Evolutionary conservation across 2,329 filamentous ascomycete genomes (phyloP).

Genomic region (Aphanocladium album): DNA sequence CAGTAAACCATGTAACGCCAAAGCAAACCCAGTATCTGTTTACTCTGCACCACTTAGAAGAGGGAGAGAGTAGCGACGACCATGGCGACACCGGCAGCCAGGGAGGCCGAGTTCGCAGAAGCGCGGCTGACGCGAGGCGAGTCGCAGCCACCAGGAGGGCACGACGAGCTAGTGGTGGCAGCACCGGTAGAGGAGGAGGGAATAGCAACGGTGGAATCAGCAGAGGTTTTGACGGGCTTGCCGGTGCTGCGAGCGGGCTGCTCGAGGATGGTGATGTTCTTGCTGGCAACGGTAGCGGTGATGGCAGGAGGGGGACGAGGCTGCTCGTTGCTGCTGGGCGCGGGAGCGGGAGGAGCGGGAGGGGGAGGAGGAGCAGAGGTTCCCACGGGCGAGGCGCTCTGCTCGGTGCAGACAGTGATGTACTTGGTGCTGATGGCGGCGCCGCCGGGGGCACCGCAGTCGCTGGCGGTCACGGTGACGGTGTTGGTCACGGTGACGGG

Average conservation of each 20-base stretch:
- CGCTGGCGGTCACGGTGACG: slow-evolving; percentile 7
- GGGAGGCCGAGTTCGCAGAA: neutral
- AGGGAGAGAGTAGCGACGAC: neutral
- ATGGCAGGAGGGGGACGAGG: neutral
- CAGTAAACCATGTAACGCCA: neutral
- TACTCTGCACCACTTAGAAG: neutral
- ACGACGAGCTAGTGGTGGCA: neutral
- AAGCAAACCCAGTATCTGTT: neutral
- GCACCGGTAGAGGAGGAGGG: neutral
- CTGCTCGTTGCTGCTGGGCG: neutral
- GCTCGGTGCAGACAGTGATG: slow-evolving; percentile 6
- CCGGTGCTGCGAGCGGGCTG: neutral
- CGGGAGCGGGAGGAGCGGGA: neutral
- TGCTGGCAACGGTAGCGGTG: neutral
- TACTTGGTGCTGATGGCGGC: slow-evolving; percentile 6
- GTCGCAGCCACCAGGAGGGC: slow-evolving; percentile 4
- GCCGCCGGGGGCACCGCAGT: slow-evolving; percentile 6
- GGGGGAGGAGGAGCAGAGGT: neutral
- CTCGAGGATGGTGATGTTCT: slow-evolving; percentile 4
- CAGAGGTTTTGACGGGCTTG: neutral
- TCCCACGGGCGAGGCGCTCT: neutral
- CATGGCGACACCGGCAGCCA: neutral
- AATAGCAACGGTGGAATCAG: neutral
- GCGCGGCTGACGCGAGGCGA: neutral
- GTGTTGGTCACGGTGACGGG: neutral